A percentile compares a stretch with the other conserved stretches of the same genome.
phyloP scores from a whole-genome alignment of 805 yeast species.

The Metschnikowia henanensis region DNA sequence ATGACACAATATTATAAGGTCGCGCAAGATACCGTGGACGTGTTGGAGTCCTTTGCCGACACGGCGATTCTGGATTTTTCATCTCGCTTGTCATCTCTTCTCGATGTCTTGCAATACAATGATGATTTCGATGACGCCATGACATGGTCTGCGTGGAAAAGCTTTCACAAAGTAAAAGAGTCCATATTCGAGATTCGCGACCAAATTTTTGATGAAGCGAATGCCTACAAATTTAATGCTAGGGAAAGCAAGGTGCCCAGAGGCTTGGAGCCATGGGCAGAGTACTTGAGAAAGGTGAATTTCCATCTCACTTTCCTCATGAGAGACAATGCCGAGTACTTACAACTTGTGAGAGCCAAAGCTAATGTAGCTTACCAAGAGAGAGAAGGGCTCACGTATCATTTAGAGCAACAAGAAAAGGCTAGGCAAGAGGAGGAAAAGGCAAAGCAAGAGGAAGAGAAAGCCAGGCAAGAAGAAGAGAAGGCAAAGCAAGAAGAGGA shows the following conservation, averaged over 20 bases:
- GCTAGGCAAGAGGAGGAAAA: background rate
- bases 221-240: constrained; percentile 22
- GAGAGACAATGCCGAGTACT: constrained; percentile 56
- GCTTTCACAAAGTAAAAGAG: constrained; percentile 56
- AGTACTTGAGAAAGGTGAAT: constrained; percentile 39
- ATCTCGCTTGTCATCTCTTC: constrained; percentile 49
- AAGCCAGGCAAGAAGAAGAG: constrained; percentile 3
- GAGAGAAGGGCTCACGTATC: constrained; percentile 27
- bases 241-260: constrained; percentile 24
- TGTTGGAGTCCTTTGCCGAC: constrained; percentile 74
- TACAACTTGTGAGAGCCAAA: constrained; percentile 38
- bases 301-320: constrained; percentile 49
- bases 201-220: constrained; percentile 35
- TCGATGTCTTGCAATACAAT: constrained; percentile 33
- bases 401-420: constrained; percentile 7
- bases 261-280: constrained; percentile 38
- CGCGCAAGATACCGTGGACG: constrained; percentile 52
- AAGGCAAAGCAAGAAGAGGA: background rate
- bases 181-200: constrained; percentile 57
- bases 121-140: constrained; percentile 19
- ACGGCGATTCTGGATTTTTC: constrained; percentile 65
- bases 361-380: constrained; percentile 45
- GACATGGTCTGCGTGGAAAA: constrained; percentile 43
- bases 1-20: constrained; percentile 30
- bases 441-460: constrained; percentile 2